These are phyloP conservation scores for Vicia villosa DNA, from an alignment of 306 rosid genomes.

Conservation along the genomic window DNA sequence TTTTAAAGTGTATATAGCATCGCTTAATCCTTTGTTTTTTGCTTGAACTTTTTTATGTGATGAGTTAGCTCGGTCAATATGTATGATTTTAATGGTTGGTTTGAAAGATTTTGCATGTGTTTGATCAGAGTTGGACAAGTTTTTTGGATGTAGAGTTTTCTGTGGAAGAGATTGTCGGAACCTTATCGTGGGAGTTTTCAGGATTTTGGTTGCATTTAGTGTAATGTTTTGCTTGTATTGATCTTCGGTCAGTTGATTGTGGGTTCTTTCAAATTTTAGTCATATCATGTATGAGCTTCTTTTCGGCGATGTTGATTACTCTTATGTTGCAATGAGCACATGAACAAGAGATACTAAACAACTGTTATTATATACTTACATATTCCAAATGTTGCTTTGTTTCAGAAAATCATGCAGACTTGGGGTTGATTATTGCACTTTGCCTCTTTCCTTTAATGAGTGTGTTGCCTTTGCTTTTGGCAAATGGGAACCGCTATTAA, in stretches of 20 bases:
- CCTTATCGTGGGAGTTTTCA: not conserved
- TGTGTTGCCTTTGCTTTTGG: not conserved
- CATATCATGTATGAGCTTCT: not conserved
- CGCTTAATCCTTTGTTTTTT: not conserved
- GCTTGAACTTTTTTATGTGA: not conserved
- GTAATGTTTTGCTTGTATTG: not conserved
- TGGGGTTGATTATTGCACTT: not conserved
- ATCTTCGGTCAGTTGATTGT: not conserved
- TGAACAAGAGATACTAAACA: not conserved
- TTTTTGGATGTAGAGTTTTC: not conserved
- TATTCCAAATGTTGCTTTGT: not conserved
- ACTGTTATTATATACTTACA: not conserved
- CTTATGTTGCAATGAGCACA: not conserved
- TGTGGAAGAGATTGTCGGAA: not conserved
- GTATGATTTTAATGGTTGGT: not conserved
- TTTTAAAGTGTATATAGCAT: constrained; percentile 5
- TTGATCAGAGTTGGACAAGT: not conserved
- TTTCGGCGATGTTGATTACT: not conserved
- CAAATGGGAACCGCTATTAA: not conserved
- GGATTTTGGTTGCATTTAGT: not conserved
- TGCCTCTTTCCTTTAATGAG: not conserved
- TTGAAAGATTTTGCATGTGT: not conserved
- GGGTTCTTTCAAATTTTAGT: not conserved
- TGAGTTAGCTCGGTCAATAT: not conserved
- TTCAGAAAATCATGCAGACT: not conserved